phyloP scores from a whole-genome alignment of 164 flowering plant species.

The Brasenia schreberi region DNA sequence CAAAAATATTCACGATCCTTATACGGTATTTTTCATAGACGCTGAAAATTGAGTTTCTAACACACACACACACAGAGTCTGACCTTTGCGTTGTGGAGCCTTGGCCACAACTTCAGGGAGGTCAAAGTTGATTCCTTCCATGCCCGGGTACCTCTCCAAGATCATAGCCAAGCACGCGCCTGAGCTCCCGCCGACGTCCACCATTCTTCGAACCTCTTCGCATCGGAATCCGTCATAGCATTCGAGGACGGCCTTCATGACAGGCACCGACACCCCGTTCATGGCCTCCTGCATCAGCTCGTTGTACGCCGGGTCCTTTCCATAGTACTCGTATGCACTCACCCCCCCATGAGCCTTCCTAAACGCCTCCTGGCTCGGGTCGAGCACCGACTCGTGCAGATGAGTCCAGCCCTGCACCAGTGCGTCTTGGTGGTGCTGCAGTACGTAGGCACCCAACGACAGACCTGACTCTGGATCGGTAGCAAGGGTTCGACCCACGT shows the following conservation, averaged over 20 bases:
- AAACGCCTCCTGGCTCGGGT: constrained; percentile 43
- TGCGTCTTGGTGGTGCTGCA: constrained; percentile 71
- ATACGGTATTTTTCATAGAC: background rate
- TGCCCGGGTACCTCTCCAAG: constrained; percentile 17
- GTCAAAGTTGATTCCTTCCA: constrained; percentile 68
- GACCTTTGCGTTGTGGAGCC: constrained; percentile 50
- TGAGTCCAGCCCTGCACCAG: constrained; percentile 48
- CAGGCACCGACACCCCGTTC: constrained; percentile 70
- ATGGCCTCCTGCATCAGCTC: constrained; percentile 63
- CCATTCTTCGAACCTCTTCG: constrained; percentile 28
- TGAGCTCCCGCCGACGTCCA: constrained; percentile 77
- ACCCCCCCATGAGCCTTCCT: constrained; percentile 44
- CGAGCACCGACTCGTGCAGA: constrained; percentile 48
- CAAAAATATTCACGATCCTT: background rate
- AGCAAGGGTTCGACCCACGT: constrained; percentile 43
- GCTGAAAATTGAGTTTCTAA: background rate
- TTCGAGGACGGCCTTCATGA: constrained; percentile 50
- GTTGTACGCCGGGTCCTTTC: constrained; percentile 52
- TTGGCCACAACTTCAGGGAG: constrained; percentile 63
- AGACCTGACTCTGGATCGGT: constrained; percentile 34
- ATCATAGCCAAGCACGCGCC: constrained; percentile 73
- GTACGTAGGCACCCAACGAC: constrained; percentile 53
- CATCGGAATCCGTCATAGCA: constrained; percentile 66
- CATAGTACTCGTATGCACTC: constrained; percentile 46
- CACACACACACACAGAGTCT: background rate